Conservation (phyloP, 164 flowering plant genomes). For the Buxus sempervirens region DNA sequence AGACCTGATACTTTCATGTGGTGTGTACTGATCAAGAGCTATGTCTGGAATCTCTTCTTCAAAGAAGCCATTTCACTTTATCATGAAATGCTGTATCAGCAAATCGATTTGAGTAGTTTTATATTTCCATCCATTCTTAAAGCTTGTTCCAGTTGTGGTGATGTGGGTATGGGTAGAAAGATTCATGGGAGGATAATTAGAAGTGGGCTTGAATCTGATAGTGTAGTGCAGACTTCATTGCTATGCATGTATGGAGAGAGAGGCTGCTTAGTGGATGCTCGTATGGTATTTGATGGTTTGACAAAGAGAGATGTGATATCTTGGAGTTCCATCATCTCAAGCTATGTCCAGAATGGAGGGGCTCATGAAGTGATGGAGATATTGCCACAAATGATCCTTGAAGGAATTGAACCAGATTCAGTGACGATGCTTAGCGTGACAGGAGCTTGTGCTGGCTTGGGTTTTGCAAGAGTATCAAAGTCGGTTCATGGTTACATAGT, state of each 20-base stretch:
- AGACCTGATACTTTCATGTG: conserved; percentile 80
- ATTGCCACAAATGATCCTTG: conserved; percentile 45
- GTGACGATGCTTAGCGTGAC: conserved; percentile 53
- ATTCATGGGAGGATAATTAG: conserved; percentile 64
- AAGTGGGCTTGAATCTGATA: conserved; percentile 57
- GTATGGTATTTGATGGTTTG: conserved; percentile 59
- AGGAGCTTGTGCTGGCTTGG: conserved; percentile 63
- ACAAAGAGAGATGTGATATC: conserved; percentile 55
- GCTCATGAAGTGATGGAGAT: conserved; percentile 42
- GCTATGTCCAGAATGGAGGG: conserved; percentile 44
- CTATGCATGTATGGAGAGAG: conserved; percentile 58
- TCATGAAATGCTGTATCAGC: conserved; percentile 34
- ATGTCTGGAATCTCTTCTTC: conserved; percentile 42
- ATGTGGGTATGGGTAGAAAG: conserved; percentile 40
- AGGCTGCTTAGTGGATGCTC: conserved; percentile 45
- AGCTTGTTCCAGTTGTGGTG: conserved; percentile 55
- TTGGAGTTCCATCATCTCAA: conserved; percentile 64
- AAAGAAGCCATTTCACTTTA: conserved; percentile 51
- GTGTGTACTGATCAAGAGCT: conserved; percentile 65
- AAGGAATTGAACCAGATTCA: conserved; percentile 45
- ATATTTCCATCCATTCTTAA: conserved; percentile 62
- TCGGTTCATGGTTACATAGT: no score
- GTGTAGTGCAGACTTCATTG: conserved; percentile 55
- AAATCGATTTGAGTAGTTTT: conserved; percentile 26
- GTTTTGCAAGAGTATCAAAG: conserved; percentile 34